Evolutionary conservation across 768 basidiomycete species (phyloP).

Genomic region (Lactarius akahatsu): DNA sequence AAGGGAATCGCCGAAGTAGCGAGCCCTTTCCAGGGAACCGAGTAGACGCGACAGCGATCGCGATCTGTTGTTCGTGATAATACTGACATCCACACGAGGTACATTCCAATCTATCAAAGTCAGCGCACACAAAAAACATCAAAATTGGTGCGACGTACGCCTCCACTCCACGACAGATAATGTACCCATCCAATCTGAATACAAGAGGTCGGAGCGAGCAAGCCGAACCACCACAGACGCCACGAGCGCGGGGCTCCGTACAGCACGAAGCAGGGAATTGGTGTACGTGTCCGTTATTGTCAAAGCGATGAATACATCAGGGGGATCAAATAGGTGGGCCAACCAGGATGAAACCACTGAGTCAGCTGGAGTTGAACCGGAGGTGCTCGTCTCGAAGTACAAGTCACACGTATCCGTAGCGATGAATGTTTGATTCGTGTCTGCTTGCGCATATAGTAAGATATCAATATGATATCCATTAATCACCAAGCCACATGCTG

Average conservation of each 20-base stretch:
- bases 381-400: slow-evolving; percentile 11
- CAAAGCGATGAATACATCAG: slow-evolving; percentile 27
- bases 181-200: slow-evolving; percentile 61
- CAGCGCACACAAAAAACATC: slow-evolving; percentile 18
- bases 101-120: slow-evolving; percentile 64
- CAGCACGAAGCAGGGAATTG: slow-evolving; percentile 5
- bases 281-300: slow-evolving; percentile 13
- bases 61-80: slow-evolving; percentile 79
- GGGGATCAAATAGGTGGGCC: slow-evolving; percentile 26
- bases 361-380: neutral
- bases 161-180: slow-evolving; percentile 57
- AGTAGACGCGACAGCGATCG: slow-evolving; percentile 67
- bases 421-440: slow-evolving; percentile 15
- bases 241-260: slow-evolving; percentile 3
- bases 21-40: slow-evolving; percentile 52
- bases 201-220: slow-evolving; percentile 48
- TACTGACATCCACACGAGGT: slow-evolving; percentile 64
- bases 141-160: slow-evolving; percentile 42
- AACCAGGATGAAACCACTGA: slow-evolving; percentile 28
- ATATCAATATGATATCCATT: slow-evolving; percentile 25
- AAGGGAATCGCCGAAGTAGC: slow-evolving; percentile 70
- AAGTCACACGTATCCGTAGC: slow-evolving; percentile 20
- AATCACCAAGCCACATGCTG: slow-evolving; percentile 21
- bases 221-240: slow-evolving; percentile 43
- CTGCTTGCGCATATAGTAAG: slow-evolving; percentile 21